Evolutionary conservation across 768 basidiomycete genomes (phyloP).

Genomic region (Piloderma croceum): DNA sequence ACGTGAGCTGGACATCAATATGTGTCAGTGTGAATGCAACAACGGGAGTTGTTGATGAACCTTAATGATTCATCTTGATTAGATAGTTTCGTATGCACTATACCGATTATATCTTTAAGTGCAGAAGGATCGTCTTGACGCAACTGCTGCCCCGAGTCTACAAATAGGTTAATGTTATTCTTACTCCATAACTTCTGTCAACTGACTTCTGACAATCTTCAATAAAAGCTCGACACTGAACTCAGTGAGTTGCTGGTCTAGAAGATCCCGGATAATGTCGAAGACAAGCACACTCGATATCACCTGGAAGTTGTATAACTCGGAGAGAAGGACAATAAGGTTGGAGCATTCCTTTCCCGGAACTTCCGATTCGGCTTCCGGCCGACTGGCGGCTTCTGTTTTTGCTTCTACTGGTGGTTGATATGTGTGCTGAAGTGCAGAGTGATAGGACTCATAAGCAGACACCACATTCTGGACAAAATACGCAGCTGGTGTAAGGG

Average conservation of each 20-base stretch:
- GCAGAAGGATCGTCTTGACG: constrained; percentile 89
- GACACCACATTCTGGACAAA: constrained; percentile 71
- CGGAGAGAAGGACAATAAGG: constrained; percentile 79
- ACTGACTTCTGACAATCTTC: constrained; percentile 75
- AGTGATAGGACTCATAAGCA: constrained; percentile 58
- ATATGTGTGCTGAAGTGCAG: constrained; percentile 20
- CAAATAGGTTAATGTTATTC: no score
- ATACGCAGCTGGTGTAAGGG: constrained; percentile 57
- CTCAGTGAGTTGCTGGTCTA: constrained; percentile 63
- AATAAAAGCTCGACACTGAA: constrained; percentile 82
- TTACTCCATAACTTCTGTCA: no score
- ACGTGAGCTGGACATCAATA: constrained; percentile 56
- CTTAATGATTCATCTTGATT: constrained; percentile 45
- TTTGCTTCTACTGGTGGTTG: no score
- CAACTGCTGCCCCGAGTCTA: constrained; percentile 90
- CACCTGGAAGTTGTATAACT: constrained; percentile 95
- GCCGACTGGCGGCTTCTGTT: constrained; percentile 7
- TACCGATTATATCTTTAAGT: constrained; percentile 83
- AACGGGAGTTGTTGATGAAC: constrained; percentile 27
- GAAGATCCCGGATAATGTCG: constrained; percentile 76
- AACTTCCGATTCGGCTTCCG: constrained; percentile 11
- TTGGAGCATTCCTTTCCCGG: constrained; percentile 86
- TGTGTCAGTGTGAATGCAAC: constrained; percentile 6
- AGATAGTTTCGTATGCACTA: constrained; percentile 70
- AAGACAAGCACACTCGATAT: constrained; percentile 86